Evolutionary conservation across 2,329 filamentous ascomycete species (phyloP), one percentile per base, ranked within the genome.

Genomic region (Neophaeococcomyces aloes): DNA sequence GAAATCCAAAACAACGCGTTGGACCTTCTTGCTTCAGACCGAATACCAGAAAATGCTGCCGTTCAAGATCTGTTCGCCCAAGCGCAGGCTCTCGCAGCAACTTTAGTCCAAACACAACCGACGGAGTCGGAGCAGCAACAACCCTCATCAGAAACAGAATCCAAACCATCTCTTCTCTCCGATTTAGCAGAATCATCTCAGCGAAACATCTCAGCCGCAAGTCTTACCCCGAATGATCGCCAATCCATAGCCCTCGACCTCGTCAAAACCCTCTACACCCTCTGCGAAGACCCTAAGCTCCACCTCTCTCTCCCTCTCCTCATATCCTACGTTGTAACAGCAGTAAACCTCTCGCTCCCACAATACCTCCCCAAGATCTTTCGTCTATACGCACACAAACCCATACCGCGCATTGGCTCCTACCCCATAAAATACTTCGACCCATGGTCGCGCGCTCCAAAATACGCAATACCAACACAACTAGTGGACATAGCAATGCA

Each of bases 341-440:
- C 94, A 61, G 72, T 79, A 21, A 72, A 79, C 8, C 74, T 96
- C 33, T 75, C 78, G 48, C 78, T 75, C 45, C 80, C 86, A 2
- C 77, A 85, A 51, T 79, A 83, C 34, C 76, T 96, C 49, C 86
- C 89, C 5, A 75, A 81, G 47, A 77, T 87, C 32, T 82, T 98
- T 57, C 69, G 79, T 44, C 72, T 95, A 42, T 96, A 89, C 61
- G 85, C 86, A 38, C 76, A 77, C 54, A 98, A 96, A 63, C 82
- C 85, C 7, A 69, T 79, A 49, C 83, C 87, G 2, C 65, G 72
- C 39, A 68, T 77, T 2, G 70, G 71, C 39, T 71, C 75, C 14
- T 74, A 72, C 13, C 73, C 74, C 7, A 67, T 85, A 41, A 65
- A 66, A 49, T 86, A 79, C 57, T 69, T 67, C 31, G 61, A 70